A percentile compares a stretch with the other conserved stretches of the same genome.
phyloP scores from a whole-genome alignment of 1,284 basidiomycete genomes.

The Trametes hirsuta region DNA sequence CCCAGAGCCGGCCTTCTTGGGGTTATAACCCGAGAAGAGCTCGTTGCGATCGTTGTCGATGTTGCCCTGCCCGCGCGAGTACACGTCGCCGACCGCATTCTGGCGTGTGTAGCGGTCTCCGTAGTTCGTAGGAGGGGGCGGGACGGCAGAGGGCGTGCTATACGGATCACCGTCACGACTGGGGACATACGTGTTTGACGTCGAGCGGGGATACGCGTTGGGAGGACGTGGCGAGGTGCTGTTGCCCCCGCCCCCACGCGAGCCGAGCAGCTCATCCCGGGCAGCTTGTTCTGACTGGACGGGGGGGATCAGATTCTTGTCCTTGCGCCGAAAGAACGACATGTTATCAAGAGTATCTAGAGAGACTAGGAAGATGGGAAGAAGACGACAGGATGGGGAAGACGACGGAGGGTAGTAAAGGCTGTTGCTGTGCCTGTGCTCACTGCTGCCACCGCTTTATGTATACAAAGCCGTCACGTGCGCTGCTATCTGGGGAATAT shows the following conservation, averaged over 20 bases:
- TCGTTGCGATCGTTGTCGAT: conserved; percentile 72
- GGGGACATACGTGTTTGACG: conserved; percentile 61
- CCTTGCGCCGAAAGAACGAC: conserved; percentile 79
- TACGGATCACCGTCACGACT: conserved; percentile 67
- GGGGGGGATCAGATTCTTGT: conserved; percentile 73
- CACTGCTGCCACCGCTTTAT: conserved; percentile 20
- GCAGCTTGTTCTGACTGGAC: conserved; percentile 42
- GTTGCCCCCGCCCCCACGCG: conserved; percentile 29
- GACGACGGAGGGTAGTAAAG: conserved; percentile 15
- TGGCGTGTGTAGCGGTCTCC: conserved; percentile 54
- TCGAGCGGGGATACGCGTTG: conserved; percentile 48
- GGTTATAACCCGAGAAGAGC: conserved; percentile 74
- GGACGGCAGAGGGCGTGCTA: conserved; percentile 32
- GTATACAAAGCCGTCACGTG: conserved; percentile 18
- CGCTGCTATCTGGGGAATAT: too few species aligned
- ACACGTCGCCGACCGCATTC: conserved; percentile 61
- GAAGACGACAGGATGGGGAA: neutral
- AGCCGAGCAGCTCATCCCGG: conserved; percentile 37
- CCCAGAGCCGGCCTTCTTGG: conserved; percentile 55
- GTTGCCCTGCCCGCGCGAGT: conserved; percentile 60
- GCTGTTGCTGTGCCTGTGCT: conserved; percentile 14
- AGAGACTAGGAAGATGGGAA: neutral
- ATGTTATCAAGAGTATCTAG: conserved; percentile 41
- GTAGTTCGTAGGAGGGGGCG: conserved; percentile 34
- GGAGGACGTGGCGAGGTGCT: conserved; percentile 46